These are phyloP conservation scores for Coemansia sp. DNA, from an alignment of 192 early-diverging fungal genomes.

Conservation along the genomic window DNA sequence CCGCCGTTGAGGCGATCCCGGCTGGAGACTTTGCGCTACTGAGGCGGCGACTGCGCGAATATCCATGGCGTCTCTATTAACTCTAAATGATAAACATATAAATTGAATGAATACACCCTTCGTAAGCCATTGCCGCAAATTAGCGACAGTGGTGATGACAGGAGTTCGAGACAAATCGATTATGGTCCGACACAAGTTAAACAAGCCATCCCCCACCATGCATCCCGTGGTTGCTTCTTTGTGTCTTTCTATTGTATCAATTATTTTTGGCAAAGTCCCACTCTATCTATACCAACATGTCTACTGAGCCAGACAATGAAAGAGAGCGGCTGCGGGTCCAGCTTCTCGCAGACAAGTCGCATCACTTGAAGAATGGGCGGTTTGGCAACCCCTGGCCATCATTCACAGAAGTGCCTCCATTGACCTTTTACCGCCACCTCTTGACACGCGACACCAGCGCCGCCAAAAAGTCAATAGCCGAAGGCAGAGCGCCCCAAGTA, in stretches of 20 bases:
- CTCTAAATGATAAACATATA: conserved; percentile 6
- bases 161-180: too few relatives aligned
- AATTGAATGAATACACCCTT: background rate
- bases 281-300: background rate
- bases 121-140: too few relatives aligned
- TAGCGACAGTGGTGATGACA: too few relatives aligned
- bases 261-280: background rate
- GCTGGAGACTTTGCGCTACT: conserved; percentile 16
- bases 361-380: conserved; percentile 59
- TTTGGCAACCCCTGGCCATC: conserved; percentile 73
- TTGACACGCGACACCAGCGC: background rate
- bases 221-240: background rate
- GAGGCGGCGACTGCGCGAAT: conserved; percentile 21
- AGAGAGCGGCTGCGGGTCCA: conserved; percentile 19
- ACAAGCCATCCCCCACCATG: too few relatives aligned
- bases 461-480: conserved; percentile 25
- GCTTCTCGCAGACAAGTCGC: conserved; percentile 31
- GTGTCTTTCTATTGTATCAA: background rate
- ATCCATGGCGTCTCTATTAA: conserved; percentile 17
- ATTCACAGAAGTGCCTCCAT: background rate
- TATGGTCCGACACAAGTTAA: too few relatives aligned
- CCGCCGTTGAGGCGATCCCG: conserved; percentile 14
- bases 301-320: background rate
- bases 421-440: background rate
- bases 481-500: conserved; percentile 38